Conservation (phyloP, 2,329 filamentous ascomycete genomes). For the Fusarium sp. region DNA sequence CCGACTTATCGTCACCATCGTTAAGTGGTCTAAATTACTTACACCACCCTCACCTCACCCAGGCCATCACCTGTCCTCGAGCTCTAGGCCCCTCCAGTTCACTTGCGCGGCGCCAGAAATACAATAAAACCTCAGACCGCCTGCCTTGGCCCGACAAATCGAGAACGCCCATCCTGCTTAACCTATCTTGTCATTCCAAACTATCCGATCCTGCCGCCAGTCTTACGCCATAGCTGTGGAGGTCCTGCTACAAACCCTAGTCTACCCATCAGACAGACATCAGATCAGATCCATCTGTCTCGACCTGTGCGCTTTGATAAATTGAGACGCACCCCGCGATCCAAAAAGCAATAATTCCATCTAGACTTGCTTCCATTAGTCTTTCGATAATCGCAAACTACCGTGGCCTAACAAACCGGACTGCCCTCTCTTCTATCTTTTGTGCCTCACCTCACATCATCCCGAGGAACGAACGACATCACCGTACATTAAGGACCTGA, state of each 20-base stretch:
- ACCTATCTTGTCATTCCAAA: slow-evolving; percentile 31
- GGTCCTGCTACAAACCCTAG: neutral
- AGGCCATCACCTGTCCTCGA: slow-evolving; percentile 33
- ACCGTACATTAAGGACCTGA: slow-evolving; percentile 37
- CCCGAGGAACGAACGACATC: slow-evolving; percentile 36
- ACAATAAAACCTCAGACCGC: slow-evolving; percentile 47
- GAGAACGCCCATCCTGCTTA: slow-evolving; percentile 28
- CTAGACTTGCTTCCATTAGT: neutral
- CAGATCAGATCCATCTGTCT: slow-evolving; percentile 7
- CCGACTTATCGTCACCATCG: slow-evolving; percentile 34
- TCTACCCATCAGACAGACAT: neutral
- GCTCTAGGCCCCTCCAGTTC: slow-evolving; percentile 36
- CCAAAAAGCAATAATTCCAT: slow-evolving; percentile 2
- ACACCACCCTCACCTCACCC: slow-evolving; percentile 25
- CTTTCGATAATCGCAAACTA: neutral
- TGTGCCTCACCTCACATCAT: slow-evolving; percentile 29
- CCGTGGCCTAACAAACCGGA: neutral
- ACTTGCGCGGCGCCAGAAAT: slow-evolving; percentile 35
- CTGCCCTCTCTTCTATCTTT: neutral
- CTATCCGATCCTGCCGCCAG: slow-evolving; percentile 30
- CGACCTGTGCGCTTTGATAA: slow-evolving; percentile 31
- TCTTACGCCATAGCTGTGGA: slow-evolving; percentile 32
- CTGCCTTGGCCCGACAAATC: slow-evolving; percentile 33
- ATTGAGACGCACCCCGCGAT: slow-evolving; percentile 17
- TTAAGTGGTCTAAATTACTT: slow-evolving; percentile 29